phyloP scores from a whole-genome alignment of 2,329 filamentous ascomycete species.

The Hypoxylon sp. region DNA sequence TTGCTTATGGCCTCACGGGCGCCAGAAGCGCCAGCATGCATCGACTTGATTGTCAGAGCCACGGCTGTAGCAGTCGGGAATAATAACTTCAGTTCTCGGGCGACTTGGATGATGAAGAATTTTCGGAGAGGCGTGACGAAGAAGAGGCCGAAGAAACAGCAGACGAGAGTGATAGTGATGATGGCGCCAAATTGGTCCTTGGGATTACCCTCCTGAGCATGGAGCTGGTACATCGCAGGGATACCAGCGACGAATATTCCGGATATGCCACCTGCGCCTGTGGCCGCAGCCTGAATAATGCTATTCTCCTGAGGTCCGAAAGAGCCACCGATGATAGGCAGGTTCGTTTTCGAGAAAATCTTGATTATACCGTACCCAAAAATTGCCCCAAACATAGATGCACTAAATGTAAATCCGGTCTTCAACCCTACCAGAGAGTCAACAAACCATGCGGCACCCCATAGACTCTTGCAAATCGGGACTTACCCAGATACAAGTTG shows the following conservation, averaged over 20 bases:
- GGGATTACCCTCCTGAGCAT: conserved; percentile 60
- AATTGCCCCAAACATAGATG: conserved; percentile 62
- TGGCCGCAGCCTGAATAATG: conserved; percentile 66
- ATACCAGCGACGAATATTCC: conserved; percentile 68
- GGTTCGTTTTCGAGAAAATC: conserved; percentile 58
- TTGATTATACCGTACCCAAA: conserved; percentile 69
- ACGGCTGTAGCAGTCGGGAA: conserved; percentile 71
- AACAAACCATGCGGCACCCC: background rate
- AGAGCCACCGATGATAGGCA: conserved; percentile 65
- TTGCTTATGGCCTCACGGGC: conserved; percentile 65
- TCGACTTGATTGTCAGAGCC: conserved; percentile 69
- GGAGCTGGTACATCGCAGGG: conserved; percentile 67
- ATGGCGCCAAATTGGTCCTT: conserved; percentile 68
- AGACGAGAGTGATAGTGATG: conserved; percentile 70
- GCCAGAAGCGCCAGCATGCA: conserved; percentile 67
- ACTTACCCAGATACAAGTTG: conserved; percentile 69
- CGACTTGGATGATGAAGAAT: conserved; percentile 76
- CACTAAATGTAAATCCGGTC: conserved; percentile 61
- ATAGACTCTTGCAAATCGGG: conserved; percentile 23
- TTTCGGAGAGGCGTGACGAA: conserved; percentile 73
- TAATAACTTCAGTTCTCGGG: conserved; percentile 68
- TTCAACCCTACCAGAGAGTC: conserved; percentile 55
- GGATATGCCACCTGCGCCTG: conserved; percentile 65
- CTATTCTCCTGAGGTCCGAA: conserved; percentile 71
- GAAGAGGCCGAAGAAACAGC: conserved; percentile 74